Conservation (phyloP, 257 asterid species). For the Solanum bulbocastanum region DNA sequence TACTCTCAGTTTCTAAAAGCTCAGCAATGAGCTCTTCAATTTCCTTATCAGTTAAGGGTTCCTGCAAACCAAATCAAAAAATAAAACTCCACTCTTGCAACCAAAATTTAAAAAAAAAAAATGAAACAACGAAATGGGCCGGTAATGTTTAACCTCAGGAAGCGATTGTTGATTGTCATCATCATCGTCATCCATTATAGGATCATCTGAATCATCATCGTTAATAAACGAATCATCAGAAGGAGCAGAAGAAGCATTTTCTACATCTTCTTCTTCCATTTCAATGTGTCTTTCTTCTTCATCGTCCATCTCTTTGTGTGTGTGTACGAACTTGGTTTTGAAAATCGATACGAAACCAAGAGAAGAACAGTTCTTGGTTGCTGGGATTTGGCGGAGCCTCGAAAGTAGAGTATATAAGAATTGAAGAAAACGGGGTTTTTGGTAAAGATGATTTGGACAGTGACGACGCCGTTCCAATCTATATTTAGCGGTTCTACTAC, state of each 20-base stretch:
- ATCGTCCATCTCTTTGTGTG: neutral
- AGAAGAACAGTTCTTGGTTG: neutral
- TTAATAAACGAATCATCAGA: neutral
- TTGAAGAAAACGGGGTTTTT: neutral
- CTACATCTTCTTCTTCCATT: neutral
- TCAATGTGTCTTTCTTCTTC: neutral
- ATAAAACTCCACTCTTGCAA: neutral
- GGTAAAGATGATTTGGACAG: neutral
- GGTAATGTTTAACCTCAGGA: neutral
- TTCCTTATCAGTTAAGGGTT: slow-evolving; percentile 80
- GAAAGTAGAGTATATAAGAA: neutral
- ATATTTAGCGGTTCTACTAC: neutral
- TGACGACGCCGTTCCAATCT: neutral
- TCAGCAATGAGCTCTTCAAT: slow-evolving; percentile 80
- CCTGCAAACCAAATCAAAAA: slow-evolving; percentile 27
- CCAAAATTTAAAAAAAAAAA: neutral
- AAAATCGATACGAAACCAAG: neutral
- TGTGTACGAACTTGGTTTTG: neutral
- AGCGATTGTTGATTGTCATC: neutral
- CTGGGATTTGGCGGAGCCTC: neutral
- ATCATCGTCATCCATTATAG: neutral
- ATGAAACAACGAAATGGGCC: neutral
- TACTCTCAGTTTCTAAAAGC: slow-evolving; percentile 82
- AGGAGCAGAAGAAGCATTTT: neutral
- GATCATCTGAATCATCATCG: neutral